Percentiles rank a stretch among this genome's conserved stretches.
phyloP scores from a whole-genome alignment of 106 monocot genomes.

The Posidonia australis region DNA sequence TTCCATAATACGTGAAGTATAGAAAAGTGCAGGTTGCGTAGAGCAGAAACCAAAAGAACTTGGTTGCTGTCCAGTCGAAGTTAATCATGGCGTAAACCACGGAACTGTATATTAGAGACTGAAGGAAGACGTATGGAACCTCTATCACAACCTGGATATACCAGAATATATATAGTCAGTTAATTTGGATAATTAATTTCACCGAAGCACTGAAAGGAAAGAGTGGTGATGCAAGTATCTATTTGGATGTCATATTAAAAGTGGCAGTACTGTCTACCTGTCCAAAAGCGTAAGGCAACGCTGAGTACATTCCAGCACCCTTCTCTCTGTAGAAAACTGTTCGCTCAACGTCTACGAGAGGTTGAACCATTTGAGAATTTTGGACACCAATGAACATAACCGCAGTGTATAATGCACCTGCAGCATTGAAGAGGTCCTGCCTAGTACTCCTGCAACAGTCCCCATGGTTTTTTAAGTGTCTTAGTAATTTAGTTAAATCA shows the following conservation, averaged over 20 bases:
- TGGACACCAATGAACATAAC: slow-evolving; percentile 17
- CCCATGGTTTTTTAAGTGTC: no score
- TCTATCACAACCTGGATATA: slow-evolving; percentile 48
- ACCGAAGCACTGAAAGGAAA: background rate
- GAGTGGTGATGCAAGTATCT: background rate
- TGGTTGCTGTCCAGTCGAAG: slow-evolving; percentile 46
- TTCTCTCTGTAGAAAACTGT: slow-evolving; percentile 25
- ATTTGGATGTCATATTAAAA: background rate
- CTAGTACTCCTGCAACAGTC: slow-evolving; percentile 10
- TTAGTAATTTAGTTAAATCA: no score
- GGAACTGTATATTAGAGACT: slow-evolving; percentile 29
- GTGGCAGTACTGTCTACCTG: background rate
- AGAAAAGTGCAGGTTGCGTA: slow-evolving; percentile 55
- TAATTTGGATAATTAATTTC: background rate
- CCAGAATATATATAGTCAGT: background rate
- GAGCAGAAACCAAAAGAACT: slow-evolving; percentile 64
- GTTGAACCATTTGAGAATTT: slow-evolving; percentile 15
- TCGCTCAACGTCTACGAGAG: slow-evolving; percentile 19
- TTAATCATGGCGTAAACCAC: slow-evolving; percentile 43
- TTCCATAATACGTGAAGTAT: slow-evolving; percentile 69
- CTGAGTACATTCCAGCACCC: slow-evolving; percentile 29
- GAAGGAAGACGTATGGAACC: slow-evolving; percentile 52
- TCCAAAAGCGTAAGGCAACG: slow-evolving; percentile 24
- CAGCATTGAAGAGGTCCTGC: slow-evolving; percentile 20
- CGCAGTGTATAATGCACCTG: slow-evolving; percentile 14